Evolutionary conservation across 108 stramenopile genomes (phyloP), one percentile per base, ranked within the genome.

Genomic region (Nannochloropsis gaditana): DNA sequence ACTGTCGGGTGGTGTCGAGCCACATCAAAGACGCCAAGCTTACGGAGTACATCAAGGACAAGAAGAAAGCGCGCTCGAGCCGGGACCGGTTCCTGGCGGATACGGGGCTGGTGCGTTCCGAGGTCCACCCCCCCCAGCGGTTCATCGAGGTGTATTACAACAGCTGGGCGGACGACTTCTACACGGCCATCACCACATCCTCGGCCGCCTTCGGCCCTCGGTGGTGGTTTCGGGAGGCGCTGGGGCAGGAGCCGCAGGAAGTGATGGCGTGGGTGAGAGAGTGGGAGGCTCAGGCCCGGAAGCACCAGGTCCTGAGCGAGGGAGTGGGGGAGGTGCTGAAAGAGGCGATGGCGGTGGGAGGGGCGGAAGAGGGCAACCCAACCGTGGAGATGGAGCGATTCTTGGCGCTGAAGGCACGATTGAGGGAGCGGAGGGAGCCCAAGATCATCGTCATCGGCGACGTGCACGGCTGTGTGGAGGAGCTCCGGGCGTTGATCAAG

Each of bases 381-480:
- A 73, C 19, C n/a, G 59, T 73, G 59, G 59, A 73, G 59, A 73
- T n/a, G n/a, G 59, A 73, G 59, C 15, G 59, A 2, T 73, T 73
- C 6, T 73, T 73, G 59, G 59, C 59, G 59, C n/a, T 73, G 59
- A 73, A 73, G 6, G 59, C 59, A 15, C 59, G 59, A 6, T 73
- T 73, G 8, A 73, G 59, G 59, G 59, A 73, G 59, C 15, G 59
- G 59, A 84, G 86, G 45, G 79, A 85, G 43, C 86, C 83, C 21
- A 88, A 84, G 44, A 41, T 92, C 47, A 87, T 92, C 17, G 87
- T 59, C 31, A 90, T 97, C 44, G 94, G 94, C 17, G 97, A 97
- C 88, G 95, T 97, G 42, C 97, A 97, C 87, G 97, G 97, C 4
- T 97, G 97, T 80, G 92, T 95, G 42, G 94, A 95, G 82, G 97